These are phyloP conservation scores for Leucoagaricus sp. DNA, from an alignment of 1,284 basidiomycete species.

Conservation along the genomic window DNA sequence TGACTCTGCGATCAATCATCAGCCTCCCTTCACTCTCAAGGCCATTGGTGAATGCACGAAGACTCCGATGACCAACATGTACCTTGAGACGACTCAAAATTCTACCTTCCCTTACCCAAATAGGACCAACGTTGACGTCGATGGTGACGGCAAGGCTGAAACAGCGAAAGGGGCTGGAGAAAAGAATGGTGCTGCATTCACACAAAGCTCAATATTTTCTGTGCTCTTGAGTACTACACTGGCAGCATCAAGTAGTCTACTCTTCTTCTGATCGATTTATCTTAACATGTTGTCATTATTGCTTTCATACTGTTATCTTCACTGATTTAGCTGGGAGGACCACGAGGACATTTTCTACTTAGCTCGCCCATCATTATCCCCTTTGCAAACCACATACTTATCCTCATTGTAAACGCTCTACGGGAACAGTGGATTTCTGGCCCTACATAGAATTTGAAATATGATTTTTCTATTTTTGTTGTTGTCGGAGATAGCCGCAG, in stretches of 20 bases:
- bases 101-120: conserved; percentile 52
- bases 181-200: conserved; percentile 1
- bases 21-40: conserved; percentile 62
- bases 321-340: background rate
- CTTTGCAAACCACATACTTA: too few species aligned
- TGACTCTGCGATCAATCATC: conserved; percentile 62
- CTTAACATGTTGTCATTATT: background rate
- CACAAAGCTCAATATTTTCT: background rate
- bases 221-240: background rate
- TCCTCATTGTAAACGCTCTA: too few species aligned
- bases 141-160: conserved; percentile 35
- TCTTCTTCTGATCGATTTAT: background rate
- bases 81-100: conserved; percentile 66
- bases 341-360: background rate
- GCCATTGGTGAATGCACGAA: conserved; percentile 66
- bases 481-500: conserved; percentile 13
- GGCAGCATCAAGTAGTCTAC: conserved; percentile 8
- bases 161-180: conserved; percentile 19
- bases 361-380: background rate
- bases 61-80: conserved; percentile 56
- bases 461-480: background rate
- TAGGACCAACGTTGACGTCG: conserved; percentile 31
- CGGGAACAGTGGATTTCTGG: background rate
- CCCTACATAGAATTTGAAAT: background rate
- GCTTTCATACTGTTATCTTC: background rate